Percentiles rank a stretch among this genome's conserved stretches.
phyloP scores from a whole-genome alignment of 2,329 filamentous ascomycete species.

The Calonectria pseudoturangicola region DNA sequence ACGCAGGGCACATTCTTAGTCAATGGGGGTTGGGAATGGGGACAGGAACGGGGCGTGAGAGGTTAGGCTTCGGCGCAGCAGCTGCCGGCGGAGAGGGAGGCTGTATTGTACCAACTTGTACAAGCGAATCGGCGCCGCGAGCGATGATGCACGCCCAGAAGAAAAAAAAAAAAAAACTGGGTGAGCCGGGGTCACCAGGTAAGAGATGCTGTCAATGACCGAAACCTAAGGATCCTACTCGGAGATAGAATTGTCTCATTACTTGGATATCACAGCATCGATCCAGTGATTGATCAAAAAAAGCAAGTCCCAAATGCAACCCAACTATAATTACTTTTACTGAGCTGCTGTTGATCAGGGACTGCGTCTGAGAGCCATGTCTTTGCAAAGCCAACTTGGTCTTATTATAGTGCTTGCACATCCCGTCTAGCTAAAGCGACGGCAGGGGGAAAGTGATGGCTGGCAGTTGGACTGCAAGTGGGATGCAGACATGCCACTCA shows the following conservation, averaged over 20 bases:
- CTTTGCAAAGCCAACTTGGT: conserved; percentile 31
- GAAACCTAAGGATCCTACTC: conserved; percentile 41
- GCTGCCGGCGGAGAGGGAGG: conserved; percentile 42
- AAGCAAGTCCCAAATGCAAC: conserved; percentile 5
- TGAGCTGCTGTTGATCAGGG: conserved; percentile 32
- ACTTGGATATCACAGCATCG: conserved; percentile 46
- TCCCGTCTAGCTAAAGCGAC: conserved; percentile 34
- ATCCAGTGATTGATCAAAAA: background rate
- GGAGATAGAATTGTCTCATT: conserved; percentile 49
- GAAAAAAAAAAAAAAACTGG: conserved; percentile 38
- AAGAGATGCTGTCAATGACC: conserved; percentile 38
- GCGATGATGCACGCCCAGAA: conserved; percentile 49
- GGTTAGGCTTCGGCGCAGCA: conserved; percentile 45
- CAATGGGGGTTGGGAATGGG: conserved; percentile 51
- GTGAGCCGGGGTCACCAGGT: conserved; percentile 32
- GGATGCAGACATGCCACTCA: conserved; percentile 43
- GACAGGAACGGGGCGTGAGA: conserved; percentile 47
- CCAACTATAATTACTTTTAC: conserved; percentile 36
- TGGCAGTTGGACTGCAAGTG: conserved; percentile 47
- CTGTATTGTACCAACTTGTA: conserved; percentile 27
- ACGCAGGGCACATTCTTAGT: conserved; percentile 48
- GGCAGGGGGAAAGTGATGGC: conserved; percentile 38
- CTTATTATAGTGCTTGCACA: conserved; percentile 52
- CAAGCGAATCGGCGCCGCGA: conserved; percentile 45
- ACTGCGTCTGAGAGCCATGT: conserved; percentile 36